These are phyloP conservation scores for Voacanga thouarsii DNA, from an alignment of 257 asterid species.

Conservation along the genomic window DNA sequence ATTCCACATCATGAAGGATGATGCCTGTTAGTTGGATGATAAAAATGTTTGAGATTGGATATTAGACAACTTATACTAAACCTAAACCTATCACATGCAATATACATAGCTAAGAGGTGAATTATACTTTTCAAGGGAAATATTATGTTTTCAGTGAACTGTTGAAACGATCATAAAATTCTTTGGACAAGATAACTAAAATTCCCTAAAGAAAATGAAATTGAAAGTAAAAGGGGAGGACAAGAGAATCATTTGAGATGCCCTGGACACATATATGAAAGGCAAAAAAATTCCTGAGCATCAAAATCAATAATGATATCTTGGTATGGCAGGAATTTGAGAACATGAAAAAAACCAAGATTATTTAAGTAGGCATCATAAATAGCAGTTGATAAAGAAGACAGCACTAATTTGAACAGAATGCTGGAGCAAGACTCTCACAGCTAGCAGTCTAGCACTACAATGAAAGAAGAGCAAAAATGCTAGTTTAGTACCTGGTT, in stretches of 20 bases:
- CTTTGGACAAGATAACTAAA: not conserved
- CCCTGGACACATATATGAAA: not conserved
- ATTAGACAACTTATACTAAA: not conserved
- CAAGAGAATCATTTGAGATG: not conserved
- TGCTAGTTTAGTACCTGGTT: slow-evolving; percentile 47
- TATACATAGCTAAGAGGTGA: not conserved
- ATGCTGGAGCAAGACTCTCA: not conserved
- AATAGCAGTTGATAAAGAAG: not conserved
- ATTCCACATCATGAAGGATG: not conserved
- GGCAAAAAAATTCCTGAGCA: not conserved
- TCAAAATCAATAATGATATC: not conserved
- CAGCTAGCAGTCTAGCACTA: not conserved
- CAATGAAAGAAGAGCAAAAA: not conserved
- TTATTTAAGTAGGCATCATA: not conserved
- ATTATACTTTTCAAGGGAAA: not conserved
- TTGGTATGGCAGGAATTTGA: not conserved
- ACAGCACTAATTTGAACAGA: not conserved
- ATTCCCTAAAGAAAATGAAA: not conserved
- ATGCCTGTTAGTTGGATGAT: not conserved
- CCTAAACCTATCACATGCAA: not conserved
- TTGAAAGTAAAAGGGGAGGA: not conserved
- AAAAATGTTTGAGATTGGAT: not conserved
- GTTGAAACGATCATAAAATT: not conserved
- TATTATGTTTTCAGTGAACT: not conserved
- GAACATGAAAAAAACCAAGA: not conserved